phyloP scores from a whole-genome alignment of 192 early-diverging fungal genomes.

The Chytriomyces sp. region DNA sequence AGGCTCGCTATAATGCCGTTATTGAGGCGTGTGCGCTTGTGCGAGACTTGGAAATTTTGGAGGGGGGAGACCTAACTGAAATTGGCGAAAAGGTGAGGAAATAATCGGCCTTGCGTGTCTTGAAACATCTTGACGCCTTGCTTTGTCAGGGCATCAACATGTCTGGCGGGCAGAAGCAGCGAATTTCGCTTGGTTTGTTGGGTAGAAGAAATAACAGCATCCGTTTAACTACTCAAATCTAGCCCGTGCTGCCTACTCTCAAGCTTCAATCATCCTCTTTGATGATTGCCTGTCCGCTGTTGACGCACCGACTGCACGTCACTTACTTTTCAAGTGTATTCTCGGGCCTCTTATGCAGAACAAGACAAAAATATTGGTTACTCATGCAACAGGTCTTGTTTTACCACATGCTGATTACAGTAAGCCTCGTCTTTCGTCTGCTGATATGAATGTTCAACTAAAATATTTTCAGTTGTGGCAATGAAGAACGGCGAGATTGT shows the following conservation, averaged over 20 bases:
- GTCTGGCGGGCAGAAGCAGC: conserved; percentile 40
- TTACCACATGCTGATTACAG: conserved; percentile 40
- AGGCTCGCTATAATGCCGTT: conserved; percentile 73
- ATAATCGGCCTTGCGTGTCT: no score
- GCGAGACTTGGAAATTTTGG: conserved; percentile 80
- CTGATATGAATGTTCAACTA: not conserved
- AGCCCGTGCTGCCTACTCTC: conserved; percentile 66
- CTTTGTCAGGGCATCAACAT: conserved; percentile 45
- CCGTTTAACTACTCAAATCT: no score
- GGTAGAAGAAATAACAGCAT: no score
- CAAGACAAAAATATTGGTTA: conserved; percentile 82
- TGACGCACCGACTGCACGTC: conserved; percentile 88
- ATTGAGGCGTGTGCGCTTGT: conserved; percentile 79
- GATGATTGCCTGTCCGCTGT: conserved; percentile 88
- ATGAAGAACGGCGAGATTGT: conserved; percentile 42
- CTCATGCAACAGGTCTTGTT: conserved; percentile 61
- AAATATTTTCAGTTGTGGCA: conserved; percentile 34
- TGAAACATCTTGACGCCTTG: conserved; percentile 34
- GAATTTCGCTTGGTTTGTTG: conserved; percentile 29
- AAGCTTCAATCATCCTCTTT: conserved; percentile 67
- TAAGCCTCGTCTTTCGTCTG: not conserved
- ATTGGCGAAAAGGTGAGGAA: conserved; percentile 65
- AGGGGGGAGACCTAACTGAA: conserved; percentile 82
- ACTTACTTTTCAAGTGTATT: conserved; percentile 75
- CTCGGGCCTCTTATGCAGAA: conserved; percentile 69